phyloP scores from a whole-genome alignment of 176 grass and related monocot genomes.

The Otatea glauca region DNA sequence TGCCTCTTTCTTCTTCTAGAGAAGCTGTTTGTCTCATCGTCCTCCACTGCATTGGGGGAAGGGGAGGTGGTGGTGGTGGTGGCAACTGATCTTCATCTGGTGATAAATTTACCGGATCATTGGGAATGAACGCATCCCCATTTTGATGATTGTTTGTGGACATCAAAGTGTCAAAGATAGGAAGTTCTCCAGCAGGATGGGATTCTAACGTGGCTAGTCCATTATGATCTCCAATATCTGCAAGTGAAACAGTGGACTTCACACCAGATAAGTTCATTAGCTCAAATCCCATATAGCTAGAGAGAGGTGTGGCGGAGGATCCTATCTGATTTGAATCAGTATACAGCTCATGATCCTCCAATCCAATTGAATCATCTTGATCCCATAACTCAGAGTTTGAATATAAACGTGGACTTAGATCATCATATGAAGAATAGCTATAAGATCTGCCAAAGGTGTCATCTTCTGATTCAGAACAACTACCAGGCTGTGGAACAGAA shows the following conservation, averaged over 20 bases:
- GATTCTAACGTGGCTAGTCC: slow-evolving; percentile 43
- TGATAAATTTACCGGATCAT: slow-evolving; percentile 36
- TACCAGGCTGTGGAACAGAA: slow-evolving; percentile 53
- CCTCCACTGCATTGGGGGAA: slow-evolving; percentile 96
- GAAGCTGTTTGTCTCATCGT: slow-evolving; percentile 53
- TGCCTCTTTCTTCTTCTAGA: slow-evolving; percentile 46
- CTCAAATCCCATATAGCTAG: slow-evolving; percentile 65
- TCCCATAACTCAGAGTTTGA: slow-evolving; percentile 98
- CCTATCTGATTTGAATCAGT: slow-evolving; percentile 49
- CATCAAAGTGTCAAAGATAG: slow-evolving; percentile 59
- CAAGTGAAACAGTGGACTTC: slow-evolving; percentile 49
- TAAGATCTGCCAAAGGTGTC: slow-evolving; percentile 96
- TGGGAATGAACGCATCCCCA: slow-evolving; percentile 39
- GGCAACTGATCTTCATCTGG: slow-evolving; percentile 58
- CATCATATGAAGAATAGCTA: slow-evolving; percentile 89
- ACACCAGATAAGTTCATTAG: slow-evolving; percentile 61
- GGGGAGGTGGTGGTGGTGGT: slow-evolving; percentile 79
- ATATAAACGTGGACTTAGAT: slow-evolving; percentile 72
- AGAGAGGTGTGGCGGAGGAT: slow-evolving; percentile 47
- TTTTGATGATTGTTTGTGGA: slow-evolving; percentile 47
- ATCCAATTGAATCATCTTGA: slow-evolving; percentile 60
- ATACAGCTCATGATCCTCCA: slow-evolving; percentile 51
- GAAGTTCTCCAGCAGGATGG: slow-evolving; percentile 56
- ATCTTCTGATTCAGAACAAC: slow-evolving; percentile 90
- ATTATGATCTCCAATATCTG: slow-evolving; percentile 44